Base-by-base conservation (phyloP, 345 rosid species). In the Limnanthes douglasii region DNA sequence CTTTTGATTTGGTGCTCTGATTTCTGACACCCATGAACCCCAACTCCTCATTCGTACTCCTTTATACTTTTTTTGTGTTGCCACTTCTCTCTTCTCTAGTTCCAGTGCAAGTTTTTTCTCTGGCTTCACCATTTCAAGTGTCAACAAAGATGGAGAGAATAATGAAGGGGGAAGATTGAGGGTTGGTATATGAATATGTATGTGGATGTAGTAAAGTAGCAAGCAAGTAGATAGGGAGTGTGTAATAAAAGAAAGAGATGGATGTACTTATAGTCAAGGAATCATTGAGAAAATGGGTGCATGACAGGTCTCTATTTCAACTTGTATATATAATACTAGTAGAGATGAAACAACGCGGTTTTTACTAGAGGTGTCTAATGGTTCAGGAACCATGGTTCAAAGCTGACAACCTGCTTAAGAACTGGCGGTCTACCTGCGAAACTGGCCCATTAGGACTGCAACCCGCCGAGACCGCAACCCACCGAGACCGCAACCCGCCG, bases 11-110 rank as follows among this genome's bases (percentile, higher is more conserved):
- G 98, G 98, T 31, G 98, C 94, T 40, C 98, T 73, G 24, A 90
- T 90, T 53, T 90, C 98, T 5, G 98, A 72, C 0, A 90, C 98
- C 94, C 94, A 90, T 0, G 98, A 90, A 0, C 98, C 98, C 98
- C 98, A 90, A 11, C 85, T 90, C 54, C 98, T 80, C 98, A 85
- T 90, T 46, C 98, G 66, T 25, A 90, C 98, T 30, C 94, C 98
- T 65, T 71, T 90, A 60, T 64, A 85, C 65, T 75, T 90, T 72
- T 55, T 76, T 38, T 46, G 55, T 80, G 42, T 41, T 45, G 41
- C 13, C 40, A 44, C 36, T 20, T 49, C 44, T 24, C 31, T 50
- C 54, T 11, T 51, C 43, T 29, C 12, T 30, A 24, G 56, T 16
- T 18, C 56, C 46, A 26, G 25, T 34, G 43, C 57, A 52, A 48